Percentiles rank a stretch among this genome's conserved stretches.
Conservation (phyloP, 495 filamentous ascomycete genomes). For the Penicillium daleae region DNA sequence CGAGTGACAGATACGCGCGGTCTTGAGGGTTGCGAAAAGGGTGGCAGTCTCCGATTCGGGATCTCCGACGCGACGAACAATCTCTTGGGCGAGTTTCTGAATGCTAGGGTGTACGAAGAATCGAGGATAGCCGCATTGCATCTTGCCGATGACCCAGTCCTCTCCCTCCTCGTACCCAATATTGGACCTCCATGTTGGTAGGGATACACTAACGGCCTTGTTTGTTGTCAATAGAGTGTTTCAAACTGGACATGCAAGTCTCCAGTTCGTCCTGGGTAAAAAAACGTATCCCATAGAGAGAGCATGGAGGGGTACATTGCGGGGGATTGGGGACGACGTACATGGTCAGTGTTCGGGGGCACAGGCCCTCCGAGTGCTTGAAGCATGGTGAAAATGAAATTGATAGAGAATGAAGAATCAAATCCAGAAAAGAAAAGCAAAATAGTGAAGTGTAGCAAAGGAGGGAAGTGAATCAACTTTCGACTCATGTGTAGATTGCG, state of each 20-base stretch:
- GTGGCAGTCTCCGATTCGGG: constrained; percentile 67
- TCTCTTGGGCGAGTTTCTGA: constrained; percentile 67
- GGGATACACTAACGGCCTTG: constrained; percentile 92
- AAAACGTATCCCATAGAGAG: background rate
- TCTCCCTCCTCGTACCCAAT: constrained; percentile 93
- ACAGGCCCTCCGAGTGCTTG: constrained; percentile 49
- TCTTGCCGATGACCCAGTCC: constrained; percentile 78
- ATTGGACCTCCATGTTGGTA: constrained; percentile 91
- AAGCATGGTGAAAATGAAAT: constrained; percentile 34
- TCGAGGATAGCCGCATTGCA: constrained; percentile 91
- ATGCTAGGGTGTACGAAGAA: constrained; percentile 93
- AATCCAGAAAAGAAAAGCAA: constrained; percentile 10
- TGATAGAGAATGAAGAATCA: constrained; percentile 5
- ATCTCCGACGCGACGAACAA: constrained; percentile 66
- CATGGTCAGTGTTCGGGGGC: constrained; percentile 59
- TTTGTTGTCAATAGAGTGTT: constrained; percentile 9
- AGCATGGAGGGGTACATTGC: constrained; percentile 30
- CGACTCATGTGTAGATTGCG: constrained; percentile 29
- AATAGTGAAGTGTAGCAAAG: constrained; percentile 14
- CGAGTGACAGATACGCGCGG: constrained; percentile 67
- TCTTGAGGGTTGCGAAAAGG: constrained; percentile 73
- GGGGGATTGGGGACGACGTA: constrained; percentile 40
- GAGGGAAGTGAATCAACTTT: background rate
- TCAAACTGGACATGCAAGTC: background rate
- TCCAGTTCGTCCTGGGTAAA: background rate